These are phyloP conservation scores for Cicer chorassanicum DNA, from an alignment of 306 rosid genomes.

Conservation along the genomic window DNA sequence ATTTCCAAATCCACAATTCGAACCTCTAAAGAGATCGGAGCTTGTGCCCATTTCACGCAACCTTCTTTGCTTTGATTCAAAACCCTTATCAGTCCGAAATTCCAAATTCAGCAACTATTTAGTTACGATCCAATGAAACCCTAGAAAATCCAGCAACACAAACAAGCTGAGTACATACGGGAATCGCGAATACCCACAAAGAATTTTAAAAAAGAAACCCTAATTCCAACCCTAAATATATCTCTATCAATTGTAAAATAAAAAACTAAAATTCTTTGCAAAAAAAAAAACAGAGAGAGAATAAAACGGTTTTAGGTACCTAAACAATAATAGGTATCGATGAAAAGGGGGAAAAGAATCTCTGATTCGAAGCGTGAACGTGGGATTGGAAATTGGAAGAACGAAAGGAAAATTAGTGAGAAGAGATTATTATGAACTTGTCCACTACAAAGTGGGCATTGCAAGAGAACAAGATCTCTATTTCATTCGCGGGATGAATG, in stretches of 20 bases:
- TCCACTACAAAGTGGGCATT: constrained; percentile 36
- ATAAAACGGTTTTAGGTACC: constrained; percentile 27
- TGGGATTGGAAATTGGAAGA: not conserved
- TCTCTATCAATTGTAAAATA: not conserved
- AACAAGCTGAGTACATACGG: constrained; percentile 26
- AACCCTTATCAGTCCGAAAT: constrained; percentile 34
- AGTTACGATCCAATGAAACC: constrained; percentile 45
- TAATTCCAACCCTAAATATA: constrained; percentile 21
- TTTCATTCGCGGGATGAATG: not conserved
- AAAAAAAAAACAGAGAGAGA: not conserved
- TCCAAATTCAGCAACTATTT: constrained; percentile 21
- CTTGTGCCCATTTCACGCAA: constrained; percentile 41
- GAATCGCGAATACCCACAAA: constrained; percentile 3
- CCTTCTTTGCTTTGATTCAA: constrained; percentile 20
- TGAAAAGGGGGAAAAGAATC: constrained; percentile 37
- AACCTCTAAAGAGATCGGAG: constrained; percentile 35
- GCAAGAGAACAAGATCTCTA: constrained; percentile 39
- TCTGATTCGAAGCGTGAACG: constrained; percentile 39
- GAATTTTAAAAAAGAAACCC: constrained; percentile 17
- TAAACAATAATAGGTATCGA: constrained; percentile 37
- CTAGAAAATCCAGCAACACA: constrained; percentile 42
- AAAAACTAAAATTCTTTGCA: constrained; percentile 18
- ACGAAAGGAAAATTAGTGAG: constrained; percentile 7
- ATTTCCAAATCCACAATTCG: constrained; percentile 43
- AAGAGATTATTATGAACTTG: constrained; percentile 21